These are phyloP conservation scores for Penicillium glabrum DNA, from an alignment of 2,329 filamentous ascomycete genomes.

Conservation along the genomic window DNA sequence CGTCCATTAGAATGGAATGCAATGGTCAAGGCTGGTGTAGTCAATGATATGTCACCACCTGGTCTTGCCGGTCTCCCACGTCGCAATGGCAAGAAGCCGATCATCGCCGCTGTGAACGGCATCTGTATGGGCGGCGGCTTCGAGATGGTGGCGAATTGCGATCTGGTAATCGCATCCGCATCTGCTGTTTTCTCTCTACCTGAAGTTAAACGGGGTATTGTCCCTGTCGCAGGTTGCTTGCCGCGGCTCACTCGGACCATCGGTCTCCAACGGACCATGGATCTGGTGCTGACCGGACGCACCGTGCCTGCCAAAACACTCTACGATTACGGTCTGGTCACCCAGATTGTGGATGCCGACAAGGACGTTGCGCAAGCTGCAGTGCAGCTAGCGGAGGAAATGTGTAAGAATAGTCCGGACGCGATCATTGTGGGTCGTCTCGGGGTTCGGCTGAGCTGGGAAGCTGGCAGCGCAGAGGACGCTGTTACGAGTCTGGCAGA, in stretches of 20 bases:
- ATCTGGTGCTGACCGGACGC: constrained; percentile 68
- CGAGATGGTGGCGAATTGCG: constrained; percentile 73
- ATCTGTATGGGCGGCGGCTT: constrained; percentile 73
- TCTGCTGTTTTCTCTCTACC: constrained; percentile 66
- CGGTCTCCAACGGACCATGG: constrained; percentile 68
- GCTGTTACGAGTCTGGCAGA: constrained; percentile 58
- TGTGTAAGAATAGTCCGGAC: constrained; percentile 69
- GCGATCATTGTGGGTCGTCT: constrained; percentile 68
- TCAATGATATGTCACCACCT: constrained; percentile 38
- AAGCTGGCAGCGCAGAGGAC: constrained; percentile 63
- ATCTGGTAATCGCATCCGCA: constrained; percentile 58
- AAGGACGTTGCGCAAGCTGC: constrained; percentile 40
- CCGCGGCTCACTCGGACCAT: constrained; percentile 65
- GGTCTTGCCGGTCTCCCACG: constrained; percentile 69
- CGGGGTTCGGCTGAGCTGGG: constrained; percentile 70
- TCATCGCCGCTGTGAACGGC: constrained; percentile 75
- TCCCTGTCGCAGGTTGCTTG: constrained; percentile 69
- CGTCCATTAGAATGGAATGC: constrained; percentile 54
- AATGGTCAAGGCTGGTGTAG: constrained; percentile 37
- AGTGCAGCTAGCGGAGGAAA: constrained; percentile 58
- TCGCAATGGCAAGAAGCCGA: constrained; percentile 68
- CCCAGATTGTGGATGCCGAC: constrained; percentile 55
- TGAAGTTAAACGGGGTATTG: constrained; percentile 69
- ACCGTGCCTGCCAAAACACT: constrained; percentile 61
- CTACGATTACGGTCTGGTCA: constrained; percentile 68